Base-by-base conservation (phyloP, 2,329 filamentous ascomycete species). In the Fusarium sterilihyphosum region DNA sequence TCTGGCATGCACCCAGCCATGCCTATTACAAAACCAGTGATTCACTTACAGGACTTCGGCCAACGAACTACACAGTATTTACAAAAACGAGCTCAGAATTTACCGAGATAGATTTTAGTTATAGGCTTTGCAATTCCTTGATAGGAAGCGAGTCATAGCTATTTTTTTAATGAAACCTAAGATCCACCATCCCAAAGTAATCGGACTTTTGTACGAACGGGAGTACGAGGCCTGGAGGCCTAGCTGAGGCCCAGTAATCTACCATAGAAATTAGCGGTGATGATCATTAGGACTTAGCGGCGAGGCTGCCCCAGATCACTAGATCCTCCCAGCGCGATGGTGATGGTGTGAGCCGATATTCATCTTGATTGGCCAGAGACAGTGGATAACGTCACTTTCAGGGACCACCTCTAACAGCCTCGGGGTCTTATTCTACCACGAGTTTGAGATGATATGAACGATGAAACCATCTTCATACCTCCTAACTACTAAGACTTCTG, bases 321-420 rank as follows among this genome's bases (percentile, higher is more conserved):
- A 58, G 44, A 71, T 49, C 33, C 44, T 37, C 37, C 38, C 29
- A 17, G 24, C 18, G 20, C 22, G 41, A 50, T 35, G 41, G 37
- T 58, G 46, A 43, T 44, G 31, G 43, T 31, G 24, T 50, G 38
- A n/a, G 16, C 17, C 10, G 46, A 14, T 11, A 31, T 18, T 13
- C 22, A 26, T 20, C 37, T 10, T 74, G 43, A 75, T 74, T 74
- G 72, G 72, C 22, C 40, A 22, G 43, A 53, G 44, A 66, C 63
- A 69, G 56, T 59, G 53, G 63, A 33, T 29, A 74, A 70, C 72
- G 64, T 74, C 72, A 75, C 68, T 65, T 64, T 56, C 52, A 75
- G 72, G 72, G 67, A 73, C 71, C 64, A 33, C 37, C 59, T 59
- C 33, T 35, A 56, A 52, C 71, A 68, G 62, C 68, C 60, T 74